A percentile compares a stretch with the other conserved stretches of the same genome.
Evolutionary conservation across 2,329 filamentous ascomycete species (phyloP).

Genomic region (Parafenestella ontariensis): DNA sequence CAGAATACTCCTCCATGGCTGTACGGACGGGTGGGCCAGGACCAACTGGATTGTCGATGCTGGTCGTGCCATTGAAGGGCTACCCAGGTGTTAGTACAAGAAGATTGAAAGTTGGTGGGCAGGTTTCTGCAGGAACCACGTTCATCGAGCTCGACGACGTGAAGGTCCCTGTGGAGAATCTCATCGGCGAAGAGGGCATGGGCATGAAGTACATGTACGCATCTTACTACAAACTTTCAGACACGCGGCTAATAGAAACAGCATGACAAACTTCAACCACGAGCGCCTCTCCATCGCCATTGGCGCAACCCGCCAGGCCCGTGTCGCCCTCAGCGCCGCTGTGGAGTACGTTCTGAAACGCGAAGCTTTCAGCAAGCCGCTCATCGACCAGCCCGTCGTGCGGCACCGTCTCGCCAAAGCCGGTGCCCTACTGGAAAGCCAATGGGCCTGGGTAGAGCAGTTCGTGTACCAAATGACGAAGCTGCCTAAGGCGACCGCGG

Average conservation of each 20-base stretch:
- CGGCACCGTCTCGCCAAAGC: constrained; percentile 75
- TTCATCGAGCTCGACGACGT: constrained; percentile 81
- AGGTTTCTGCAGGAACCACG: constrained; percentile 71
- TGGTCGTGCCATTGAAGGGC: constrained; percentile 74
- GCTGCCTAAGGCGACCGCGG: constrained; percentile 65
- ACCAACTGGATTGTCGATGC: constrained; percentile 67
- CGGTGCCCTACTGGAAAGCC: constrained; percentile 71
- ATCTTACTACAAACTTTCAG: not conserved
- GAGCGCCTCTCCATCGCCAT: constrained; percentile 74
- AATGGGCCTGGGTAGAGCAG: constrained; percentile 76
- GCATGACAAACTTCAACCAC: constrained; percentile 81
- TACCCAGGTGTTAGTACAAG: constrained; percentile 72
- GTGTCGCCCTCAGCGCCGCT: constrained; percentile 66
- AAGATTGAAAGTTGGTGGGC: constrained; percentile 70
- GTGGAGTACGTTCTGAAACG: constrained; percentile 70
- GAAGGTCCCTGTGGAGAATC: constrained; percentile 71
- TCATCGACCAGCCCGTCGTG: constrained; percentile 78
- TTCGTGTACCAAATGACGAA: constrained; percentile 73
- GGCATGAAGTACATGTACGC: constrained; percentile 71
- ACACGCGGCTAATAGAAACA: constrained; percentile 5
- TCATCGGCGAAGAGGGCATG: constrained; percentile 72
- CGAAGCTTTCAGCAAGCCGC: constrained; percentile 71
- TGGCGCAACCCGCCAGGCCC: constrained; percentile 66
- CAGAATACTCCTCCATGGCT: constrained; percentile 72
- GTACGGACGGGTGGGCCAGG: constrained; percentile 75